Conservation (phyloP, 2,329 filamentous ascomycete genomes). For the Calonectria hawksworthii region DNA sequence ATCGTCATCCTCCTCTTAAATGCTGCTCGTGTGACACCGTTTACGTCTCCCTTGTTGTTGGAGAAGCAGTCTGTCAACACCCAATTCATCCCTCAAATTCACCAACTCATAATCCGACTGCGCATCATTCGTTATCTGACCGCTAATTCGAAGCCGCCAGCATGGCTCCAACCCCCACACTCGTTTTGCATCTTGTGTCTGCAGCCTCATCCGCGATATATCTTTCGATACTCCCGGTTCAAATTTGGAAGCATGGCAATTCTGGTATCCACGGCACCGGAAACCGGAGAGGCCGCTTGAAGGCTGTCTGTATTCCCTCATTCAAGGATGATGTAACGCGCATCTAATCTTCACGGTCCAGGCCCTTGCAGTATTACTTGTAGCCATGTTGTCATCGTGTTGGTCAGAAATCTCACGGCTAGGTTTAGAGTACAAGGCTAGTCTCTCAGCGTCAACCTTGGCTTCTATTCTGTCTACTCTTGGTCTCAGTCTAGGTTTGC, state of each 20-base stretch:
- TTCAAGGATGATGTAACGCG: too few species aligned
- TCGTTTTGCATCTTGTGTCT: background rate
- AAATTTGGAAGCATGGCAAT: background rate
- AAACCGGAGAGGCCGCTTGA: background rate
- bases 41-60: background rate
- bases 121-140: background rate
- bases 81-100: background rate
- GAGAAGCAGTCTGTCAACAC: background rate
- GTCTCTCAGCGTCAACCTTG: background rate
- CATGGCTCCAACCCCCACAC: background rate
- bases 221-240: background rate
- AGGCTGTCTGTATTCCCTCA: background rate
- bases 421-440: background rate
- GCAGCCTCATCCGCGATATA: background rate
- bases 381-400: background rate
- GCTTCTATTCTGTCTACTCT: background rate
- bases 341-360: background rate
- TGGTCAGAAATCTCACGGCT: background rate
- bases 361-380: background rate
- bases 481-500: background rate
- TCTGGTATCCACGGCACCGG: background rate
- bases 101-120: background rate
- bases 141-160: background rate
- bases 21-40: background rate
- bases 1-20: background rate